Percentiles rank a stretch among this genome's conserved stretches.
Conservation (phyloP, 2,329 filamentous ascomycete genomes). For the Thielaviopsis euricoi region DNA sequence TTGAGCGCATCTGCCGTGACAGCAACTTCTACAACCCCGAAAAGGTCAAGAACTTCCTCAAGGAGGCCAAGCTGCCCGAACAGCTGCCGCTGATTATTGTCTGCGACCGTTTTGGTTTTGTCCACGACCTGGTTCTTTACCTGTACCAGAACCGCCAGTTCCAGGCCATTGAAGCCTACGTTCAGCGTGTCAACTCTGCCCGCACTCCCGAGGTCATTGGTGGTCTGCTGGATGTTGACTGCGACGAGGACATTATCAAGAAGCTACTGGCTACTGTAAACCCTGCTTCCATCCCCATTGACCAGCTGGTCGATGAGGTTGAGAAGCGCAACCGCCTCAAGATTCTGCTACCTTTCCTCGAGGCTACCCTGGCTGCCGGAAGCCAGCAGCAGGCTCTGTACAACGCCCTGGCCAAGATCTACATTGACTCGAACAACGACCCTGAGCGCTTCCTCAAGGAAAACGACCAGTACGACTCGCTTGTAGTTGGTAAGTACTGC, state of each 20-base stretch:
- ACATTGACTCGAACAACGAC: constrained; percentile 97
- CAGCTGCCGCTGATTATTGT: constrained; percentile 95
- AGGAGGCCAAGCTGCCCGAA: constrained; percentile 82
- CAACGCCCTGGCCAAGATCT: constrained; percentile 97
- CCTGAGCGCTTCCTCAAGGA: constrained; percentile 95
- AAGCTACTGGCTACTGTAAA: constrained; percentile 73
- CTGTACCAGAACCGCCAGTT: constrained; percentile 99
- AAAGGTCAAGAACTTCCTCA: constrained; percentile 98
- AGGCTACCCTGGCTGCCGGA: constrained; percentile 72
- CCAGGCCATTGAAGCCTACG: constrained; percentile 95
- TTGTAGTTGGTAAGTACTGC: constrained; percentile 91
- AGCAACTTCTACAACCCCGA: constrained; percentile 80
- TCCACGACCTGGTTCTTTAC: constrained; percentile 89
- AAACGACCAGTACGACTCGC: constrained; percentile 89
- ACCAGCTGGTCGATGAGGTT: constrained; percentile 87
- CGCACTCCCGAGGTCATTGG: constrained; percentile 86
- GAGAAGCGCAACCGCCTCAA: constrained; percentile 91
- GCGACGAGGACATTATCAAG: constrained; percentile 93
- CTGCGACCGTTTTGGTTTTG: constrained; percentile 98
- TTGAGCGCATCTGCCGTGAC: constrained; percentile 93
- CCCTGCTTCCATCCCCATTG: constrained; percentile 72
- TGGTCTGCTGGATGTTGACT: constrained; percentile 88
- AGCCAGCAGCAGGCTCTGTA: constrained; percentile 95
- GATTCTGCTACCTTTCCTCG: constrained; percentile 87
- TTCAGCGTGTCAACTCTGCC: constrained; percentile 87